Evolutionary conservation across 1,284 basidiomycete species (phyloP), one percentile per base, ranked within the genome.

Genomic region (Ganoderma leucocontextum): DNA sequence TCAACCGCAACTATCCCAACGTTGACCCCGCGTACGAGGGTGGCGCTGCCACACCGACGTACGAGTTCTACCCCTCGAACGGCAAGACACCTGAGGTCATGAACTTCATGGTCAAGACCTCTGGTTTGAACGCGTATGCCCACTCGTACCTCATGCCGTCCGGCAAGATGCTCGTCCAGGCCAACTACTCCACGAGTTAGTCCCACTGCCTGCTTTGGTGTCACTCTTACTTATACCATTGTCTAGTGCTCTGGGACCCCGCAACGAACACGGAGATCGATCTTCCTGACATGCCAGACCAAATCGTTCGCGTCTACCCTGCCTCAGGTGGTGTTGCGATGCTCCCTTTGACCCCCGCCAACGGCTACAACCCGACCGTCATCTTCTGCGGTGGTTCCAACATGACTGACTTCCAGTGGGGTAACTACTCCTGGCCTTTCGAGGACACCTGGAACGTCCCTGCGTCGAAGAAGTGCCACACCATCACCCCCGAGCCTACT

Each of bases 251-350:
- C n/a, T 92, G 89, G 89, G 85, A 92, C 69, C 83, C 86, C 36
- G 70, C 77, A 2, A 84, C 81, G 64, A 92, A 91, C 77, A 74
- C 81, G 49, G 93, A 95, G 79, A 90, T 83, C 0, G 75, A 79
- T 5, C 82, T 91, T 2, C 90, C 89, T 1, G 78, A 84, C 71
- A 91, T 92, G 90, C 91, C 91, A 1, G 80, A 80, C 33, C 78
- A 86, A 66, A 89, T 96, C 63, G 86, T 89, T 55, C 92, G 95
- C 66, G 95, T 97, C 39, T 98, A 98, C 82, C 97, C 97, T 49
- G 96, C 94, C 0, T 97, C 95, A 0, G 96, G 92, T 65, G 96
- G 93, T 10, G 90, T 89, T 0, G 94, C 93, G 63, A 96, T 98
- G 95, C 83, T 97, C 7, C 96, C 97, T 1, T 84, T 98, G 49